Evolutionary conservation across 2,329 filamentous ascomycete genomes (phyloP).

Genomic region (Cercospora sp.): DNA sequence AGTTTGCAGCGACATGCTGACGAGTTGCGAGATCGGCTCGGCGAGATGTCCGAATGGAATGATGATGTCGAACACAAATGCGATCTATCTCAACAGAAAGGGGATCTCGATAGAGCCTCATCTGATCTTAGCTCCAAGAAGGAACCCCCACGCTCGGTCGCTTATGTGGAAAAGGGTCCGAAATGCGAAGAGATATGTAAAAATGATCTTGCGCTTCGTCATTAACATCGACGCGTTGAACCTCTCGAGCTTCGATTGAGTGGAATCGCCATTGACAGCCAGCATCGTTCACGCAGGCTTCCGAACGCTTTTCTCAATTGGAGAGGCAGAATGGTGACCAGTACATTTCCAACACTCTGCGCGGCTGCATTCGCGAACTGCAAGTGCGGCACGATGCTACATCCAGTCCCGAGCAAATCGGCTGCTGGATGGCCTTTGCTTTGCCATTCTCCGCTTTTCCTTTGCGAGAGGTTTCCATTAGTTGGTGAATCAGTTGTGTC

Average conservation of each 20-base stretch:
- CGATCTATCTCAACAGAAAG: not conserved
- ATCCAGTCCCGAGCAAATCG: not conserved
- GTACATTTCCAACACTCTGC: not conserved
- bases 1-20: not conserved
- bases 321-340: not conserved
- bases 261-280: not conserved
- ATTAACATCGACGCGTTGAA: not conserved
- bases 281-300: not conserved
- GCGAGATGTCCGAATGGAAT: not conserved
- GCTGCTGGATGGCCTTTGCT: not conserved
- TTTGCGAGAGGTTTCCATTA: not conserved
- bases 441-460: not conserved
- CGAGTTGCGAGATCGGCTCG: not conserved
- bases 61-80: not conserved
- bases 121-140: not conserved
- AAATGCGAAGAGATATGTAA: not conserved
- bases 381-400: not conserved
- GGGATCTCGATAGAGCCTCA: not conserved
- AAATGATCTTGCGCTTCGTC: not conserved
- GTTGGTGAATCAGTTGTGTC: not conserved
- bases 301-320: not conserved
- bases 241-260: not conserved
- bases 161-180: not conserved
- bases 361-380: not conserved
- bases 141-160: not conserved